Conservation (phyloP, 352 stramenopile species). For the Globisporangium uncinulatum region DNA sequence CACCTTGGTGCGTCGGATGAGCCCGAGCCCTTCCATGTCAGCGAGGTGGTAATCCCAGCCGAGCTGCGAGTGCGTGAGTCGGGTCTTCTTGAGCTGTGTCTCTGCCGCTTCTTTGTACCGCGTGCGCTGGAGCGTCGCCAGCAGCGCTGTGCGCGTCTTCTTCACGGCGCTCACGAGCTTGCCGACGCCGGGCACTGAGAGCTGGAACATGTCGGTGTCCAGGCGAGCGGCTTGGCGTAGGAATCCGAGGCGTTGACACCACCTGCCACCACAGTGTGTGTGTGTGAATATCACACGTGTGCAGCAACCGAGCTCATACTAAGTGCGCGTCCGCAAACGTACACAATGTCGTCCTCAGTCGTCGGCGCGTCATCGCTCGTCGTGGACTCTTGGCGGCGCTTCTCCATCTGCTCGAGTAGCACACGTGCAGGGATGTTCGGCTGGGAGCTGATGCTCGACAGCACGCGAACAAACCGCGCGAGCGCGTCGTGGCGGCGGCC, state of each 20-base stretch:
- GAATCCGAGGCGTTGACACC: slow-evolving; percentile 48
- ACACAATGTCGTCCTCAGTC: slow-evolving; percentile 21
- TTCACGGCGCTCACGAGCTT: slow-evolving; percentile 51
- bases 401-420: slow-evolving; percentile 8
- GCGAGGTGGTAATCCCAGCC: slow-evolving; percentile 49
- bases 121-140: slow-evolving; percentile 41
- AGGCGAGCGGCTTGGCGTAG: slow-evolving; percentile 34
- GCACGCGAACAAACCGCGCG: slow-evolving; percentile 19
- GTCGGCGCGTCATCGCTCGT: not conserved
- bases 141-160: slow-evolving; percentile 40
- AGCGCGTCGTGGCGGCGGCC: slow-evolving; percentile 35
- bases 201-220: slow-evolving; percentile 38
- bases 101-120: slow-evolving; percentile 60
- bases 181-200: slow-evolving; percentile 52
- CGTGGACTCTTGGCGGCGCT: not conserved
- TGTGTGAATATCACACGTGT: not conserved
- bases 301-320: not conserved
- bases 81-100: slow-evolving; percentile 55
- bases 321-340: slow-evolving; percentile 9
- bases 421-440: slow-evolving; percentile 5
- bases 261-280: too few species aligned
- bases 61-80: slow-evolving; percentile 50
- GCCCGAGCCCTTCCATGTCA: slow-evolving; percentile 53
- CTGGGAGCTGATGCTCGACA: slow-evolving; percentile 3
- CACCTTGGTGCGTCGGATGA: slow-evolving; percentile 46